These are phyloP conservation scores for Neurospora sp. DNA, from an alignment of 495 filamentous ascomycete species.

Conservation along the genomic window DNA sequence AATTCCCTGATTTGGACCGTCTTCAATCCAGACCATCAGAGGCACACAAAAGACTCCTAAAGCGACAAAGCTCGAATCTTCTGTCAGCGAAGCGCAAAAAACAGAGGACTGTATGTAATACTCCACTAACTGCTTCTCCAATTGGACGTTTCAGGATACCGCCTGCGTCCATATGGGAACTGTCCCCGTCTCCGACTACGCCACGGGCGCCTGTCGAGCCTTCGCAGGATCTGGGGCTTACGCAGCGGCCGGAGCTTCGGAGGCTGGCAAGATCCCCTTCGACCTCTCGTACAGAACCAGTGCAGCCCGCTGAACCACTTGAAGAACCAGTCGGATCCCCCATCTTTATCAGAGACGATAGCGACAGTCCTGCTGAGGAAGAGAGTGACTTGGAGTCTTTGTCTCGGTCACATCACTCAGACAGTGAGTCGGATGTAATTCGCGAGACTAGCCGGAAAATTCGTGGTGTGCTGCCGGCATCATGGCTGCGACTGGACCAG, in stretches of 20 bases:
- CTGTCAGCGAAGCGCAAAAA: slow-evolving; percentile 13
- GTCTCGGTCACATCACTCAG: slow-evolving; percentile 11
- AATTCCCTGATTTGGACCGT: slow-evolving; percentile 26
- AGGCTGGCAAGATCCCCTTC: background rate
- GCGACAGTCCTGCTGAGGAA: background rate
- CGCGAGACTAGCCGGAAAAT: slow-evolving; percentile 45
- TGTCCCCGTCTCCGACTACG: slow-evolving; percentile 14
- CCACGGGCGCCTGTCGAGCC: background rate
- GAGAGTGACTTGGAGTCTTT: slow-evolving; percentile 9
- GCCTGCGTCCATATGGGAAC: slow-evolving; percentile 7
- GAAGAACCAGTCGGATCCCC: background rate
- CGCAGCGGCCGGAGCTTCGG: background rate
- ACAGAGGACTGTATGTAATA: slow-evolving; percentile 9
- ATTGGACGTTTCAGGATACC: slow-evolving; percentile 5
- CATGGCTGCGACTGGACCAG: slow-evolving; percentile 71
- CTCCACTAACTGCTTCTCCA: slow-evolving; percentile 14
- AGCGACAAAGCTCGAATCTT: slow-evolving; percentile 10
- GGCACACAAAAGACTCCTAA: slow-evolving; percentile 3
- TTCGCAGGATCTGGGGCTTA: slow-evolving; percentile 3
- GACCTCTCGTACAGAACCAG: background rate
- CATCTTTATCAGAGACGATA: slow-evolving; percentile 11
- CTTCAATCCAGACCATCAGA: slow-evolving; percentile 10
- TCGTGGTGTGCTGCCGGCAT: slow-evolving; percentile 81
- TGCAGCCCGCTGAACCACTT: background rate
- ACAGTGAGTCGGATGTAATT: slow-evolving; percentile 35